Percentiles rank a stretch among this genome's conserved stretches.
phyloP scores from a whole-genome alignment of 768 basidiomycete species.

The Mrakia gelida region DNA sequence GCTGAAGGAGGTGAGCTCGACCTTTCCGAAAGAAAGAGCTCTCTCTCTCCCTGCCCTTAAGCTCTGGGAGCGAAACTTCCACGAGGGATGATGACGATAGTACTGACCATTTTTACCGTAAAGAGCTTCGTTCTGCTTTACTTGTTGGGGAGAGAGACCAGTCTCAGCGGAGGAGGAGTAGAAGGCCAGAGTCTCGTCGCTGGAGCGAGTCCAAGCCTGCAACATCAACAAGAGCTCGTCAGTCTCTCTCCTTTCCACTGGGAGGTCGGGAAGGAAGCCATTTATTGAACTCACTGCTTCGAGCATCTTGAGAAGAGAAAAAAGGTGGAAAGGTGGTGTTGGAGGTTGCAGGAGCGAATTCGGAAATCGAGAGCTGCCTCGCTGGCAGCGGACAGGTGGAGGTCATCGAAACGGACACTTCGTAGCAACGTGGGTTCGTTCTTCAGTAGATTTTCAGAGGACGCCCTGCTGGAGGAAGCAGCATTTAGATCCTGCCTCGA shows the following conservation, averaged over 20 bases:
- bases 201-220: conserved; percentile 68
- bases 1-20: conserved; percentile 11
- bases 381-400: not conserved
- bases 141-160: conserved; percentile 67
- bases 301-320: not conserved
- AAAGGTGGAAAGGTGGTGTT: not conserved
- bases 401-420: not conserved
- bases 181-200: conserved; percentile 65
- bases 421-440: not conserved
- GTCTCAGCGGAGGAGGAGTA: conserved; percentile 60
- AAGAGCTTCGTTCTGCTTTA: conserved; percentile 61
- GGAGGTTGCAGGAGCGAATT: not conserved
- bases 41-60: not conserved
- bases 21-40: too few species aligned
- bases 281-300: not conserved
- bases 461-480: not conserved
- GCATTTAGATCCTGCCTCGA: not conserved
- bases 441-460: not conserved
- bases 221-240: not conserved
- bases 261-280: too few species aligned
- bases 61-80: not conserved
- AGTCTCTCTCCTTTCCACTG: not conserved
- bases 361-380: not conserved
- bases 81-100: not conserved
- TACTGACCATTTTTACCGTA: conserved; percentile 37